Evolutionary conservation across 2,329 filamentous ascomycete species (phyloP).

Genomic region (Anisogramma anomala): DNA sequence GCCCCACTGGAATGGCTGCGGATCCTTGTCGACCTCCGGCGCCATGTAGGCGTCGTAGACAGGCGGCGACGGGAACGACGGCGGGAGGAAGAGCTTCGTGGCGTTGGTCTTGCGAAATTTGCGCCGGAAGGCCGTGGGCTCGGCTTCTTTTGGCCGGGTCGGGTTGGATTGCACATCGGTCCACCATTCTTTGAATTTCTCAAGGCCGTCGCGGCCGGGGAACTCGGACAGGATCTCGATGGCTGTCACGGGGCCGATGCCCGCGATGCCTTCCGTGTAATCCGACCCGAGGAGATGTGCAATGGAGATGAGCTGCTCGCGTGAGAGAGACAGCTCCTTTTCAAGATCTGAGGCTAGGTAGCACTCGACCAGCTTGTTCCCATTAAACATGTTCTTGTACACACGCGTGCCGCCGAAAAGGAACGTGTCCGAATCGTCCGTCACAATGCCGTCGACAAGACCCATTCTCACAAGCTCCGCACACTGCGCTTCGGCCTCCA

Average conservation of each 20-base stretch:
- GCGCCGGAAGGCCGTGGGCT: slow-evolving; percentile 57
- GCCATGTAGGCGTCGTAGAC: slow-evolving; percentile 76
- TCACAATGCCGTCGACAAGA: slow-evolving; percentile 93
- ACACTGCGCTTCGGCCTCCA: slow-evolving; percentile 98
- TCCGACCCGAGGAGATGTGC: slow-evolving; percentile 88
- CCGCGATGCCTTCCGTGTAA: slow-evolving; percentile 85
- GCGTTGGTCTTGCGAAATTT: slow-evolving; percentile 75
- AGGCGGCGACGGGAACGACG: slow-evolving; percentile 63
- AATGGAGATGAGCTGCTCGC: slow-evolving; percentile 78
- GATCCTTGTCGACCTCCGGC: slow-evolving; percentile 72
- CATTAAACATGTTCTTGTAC: slow-evolving; percentile 99
- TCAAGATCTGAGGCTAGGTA: slow-evolving; percentile 77
- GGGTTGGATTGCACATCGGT: slow-evolving; percentile 54
- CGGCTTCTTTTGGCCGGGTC: slow-evolving; percentile 53
- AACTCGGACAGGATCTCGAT: slow-evolving; percentile 93
- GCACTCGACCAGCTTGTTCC: slow-evolving; percentile 95
- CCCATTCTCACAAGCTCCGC: slow-evolving; percentile 78
- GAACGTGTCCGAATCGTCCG: slow-evolving; percentile 93
- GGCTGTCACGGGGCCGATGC: slow-evolving; percentile 87
- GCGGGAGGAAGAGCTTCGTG: slow-evolving; percentile 76
- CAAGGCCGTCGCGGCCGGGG: slow-evolving; percentile 45
- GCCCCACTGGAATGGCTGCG: slow-evolving; percentile 84
- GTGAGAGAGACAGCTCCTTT: slow-evolving; percentile 75
- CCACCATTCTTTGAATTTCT: slow-evolving; percentile 85
- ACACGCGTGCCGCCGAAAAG: slow-evolving; percentile 91